A percentile compares a stretch with the other conserved stretches of the same genome.
Evolutionary conservation across 83 land plant species (phyloP).

Genomic region (Thuja plicata): DNA sequence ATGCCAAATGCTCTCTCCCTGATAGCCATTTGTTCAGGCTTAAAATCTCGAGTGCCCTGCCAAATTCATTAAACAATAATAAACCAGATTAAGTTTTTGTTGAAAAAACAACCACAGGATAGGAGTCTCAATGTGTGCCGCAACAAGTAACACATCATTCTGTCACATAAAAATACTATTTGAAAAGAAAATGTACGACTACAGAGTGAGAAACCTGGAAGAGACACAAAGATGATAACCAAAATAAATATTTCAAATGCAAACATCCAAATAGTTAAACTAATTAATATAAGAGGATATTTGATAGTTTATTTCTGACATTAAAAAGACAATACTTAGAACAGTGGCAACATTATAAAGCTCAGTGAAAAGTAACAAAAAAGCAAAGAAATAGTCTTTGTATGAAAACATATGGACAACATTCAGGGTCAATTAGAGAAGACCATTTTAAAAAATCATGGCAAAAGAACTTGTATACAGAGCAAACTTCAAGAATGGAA

Average conservation of each 20-base stretch:
- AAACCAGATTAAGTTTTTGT: neutral
- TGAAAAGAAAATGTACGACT: neutral
- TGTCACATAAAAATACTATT: neutral
- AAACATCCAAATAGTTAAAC: neutral
- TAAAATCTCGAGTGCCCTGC: slow-evolving; percentile 93
- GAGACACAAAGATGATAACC: neutral
- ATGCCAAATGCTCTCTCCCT: slow-evolving; percentile 79
- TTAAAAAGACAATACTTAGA: neutral
- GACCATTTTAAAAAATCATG: neutral
- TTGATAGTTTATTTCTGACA: neutral
- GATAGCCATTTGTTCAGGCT: slow-evolving; percentile 82
- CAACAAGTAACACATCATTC: neutral
- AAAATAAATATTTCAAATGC: neutral
- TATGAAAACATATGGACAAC: neutral
- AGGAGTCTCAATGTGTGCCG: neutral
- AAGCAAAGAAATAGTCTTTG: neutral
- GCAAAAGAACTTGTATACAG: neutral
- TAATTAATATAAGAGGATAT: neutral
- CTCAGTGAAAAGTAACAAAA: neutral
- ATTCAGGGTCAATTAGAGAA: neutral
- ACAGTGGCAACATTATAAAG: neutral
- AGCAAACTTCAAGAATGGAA: neutral
- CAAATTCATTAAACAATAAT: neutral
- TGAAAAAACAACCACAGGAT: neutral
- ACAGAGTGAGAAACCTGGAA: neutral